Base-by-base conservation (phyloP, 1,284 basidiomycete species). In the Mycosarcoma mackinlayi region DNA sequence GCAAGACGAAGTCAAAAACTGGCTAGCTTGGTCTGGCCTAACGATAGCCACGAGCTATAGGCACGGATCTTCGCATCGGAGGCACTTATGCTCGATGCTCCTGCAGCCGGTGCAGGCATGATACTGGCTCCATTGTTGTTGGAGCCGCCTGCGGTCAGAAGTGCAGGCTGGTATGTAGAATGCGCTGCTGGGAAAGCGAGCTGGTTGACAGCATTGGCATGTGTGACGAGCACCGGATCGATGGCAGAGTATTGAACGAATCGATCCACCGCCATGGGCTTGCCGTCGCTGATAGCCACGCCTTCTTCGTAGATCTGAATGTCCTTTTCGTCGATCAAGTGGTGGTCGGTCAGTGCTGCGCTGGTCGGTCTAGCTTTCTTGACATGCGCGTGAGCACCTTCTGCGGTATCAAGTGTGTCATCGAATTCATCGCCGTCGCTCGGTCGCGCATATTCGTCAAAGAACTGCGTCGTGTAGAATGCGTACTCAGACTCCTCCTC, bases 281-380 rank as follows among this genome's bases (percentile, higher is more conserved):
- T 48, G 4, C 63, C 59, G 4, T 51, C 49, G 25, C 54, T 58
- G 39, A 65, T 30, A 0, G 49, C 62, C 1, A 75, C 73, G 23
- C 70, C 65, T 21, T 75, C 64, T 42, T 75, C 73, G 56, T 75
- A 75, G 48, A 73, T 67, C 52, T 60, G 55, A 18, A 67, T 63
- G 41, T 72, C 69, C 23, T 64, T 67, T 23, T 72, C 69, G 56
- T 72, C 59, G 41, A 72, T 63, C 58, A 66, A 19, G 19, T 66
- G 69, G 46, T 72, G 57, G 19, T 64, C 63, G 7, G 52, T 60
- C 34, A 60, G 33, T 1, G 57, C 52, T 25, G 52, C 57, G 1
- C 30, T 47, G 4, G 39, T 35, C 11, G 61, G 16, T 21, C 46
- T 33, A 4, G 38, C 21, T 28, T n/a, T 27, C 10, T 24, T 21